Base-by-base conservation (phyloP, 257 asterid species). In the Petunia secreta region DNA sequence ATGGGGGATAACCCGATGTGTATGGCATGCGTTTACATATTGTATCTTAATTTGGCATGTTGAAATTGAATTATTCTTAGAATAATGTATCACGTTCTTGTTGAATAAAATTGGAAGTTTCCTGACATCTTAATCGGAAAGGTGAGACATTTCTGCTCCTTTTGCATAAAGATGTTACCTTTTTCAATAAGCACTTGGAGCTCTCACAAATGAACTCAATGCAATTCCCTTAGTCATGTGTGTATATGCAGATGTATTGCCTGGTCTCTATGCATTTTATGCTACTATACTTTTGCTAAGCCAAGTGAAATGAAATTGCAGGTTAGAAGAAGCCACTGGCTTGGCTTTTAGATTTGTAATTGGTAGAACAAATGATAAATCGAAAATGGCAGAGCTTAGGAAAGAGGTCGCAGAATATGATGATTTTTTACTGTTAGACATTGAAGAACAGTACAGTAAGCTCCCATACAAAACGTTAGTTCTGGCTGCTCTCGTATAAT, bases 391-490 rank as follows among this genome's bases (percentile, higher is more conserved):
- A 58, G 97, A 85, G 60, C 98, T 96, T 34, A 89, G 75, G 86
- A 89, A 88, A 89, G 99, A 96, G 91, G 86, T 94, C 54, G 87
- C 91, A 15, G 81, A 86, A 85, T 96, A 90, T 86, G 99, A 96
- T 75, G 99, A 94, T 86, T 96, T 96, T 87, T n/a, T 96, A 87
- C 90, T 90, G 58, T 84, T 96, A 80, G 99, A 96, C 85, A 92
- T 94, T 52, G 92, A 94, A 87, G 99, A 96, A 92, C 94, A 96
- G 98, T 96, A 94, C 83, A 94, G 95, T 88, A 96, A 96, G 91
- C 99, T 96, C 81, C 98, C 98, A 13, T 92, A 94, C 89, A 96
- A 96, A 92, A 96, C 99, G 98, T 96, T 82, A 89, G 99, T 94
- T 86, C 90, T 83, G 67, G 69, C 75, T 82, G 52, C 55, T 68